These are phyloP conservation scores for Dothideomycetes sp. DNA, from an alignment of 2,329 filamentous ascomycete species.

Conservation along the genomic window DNA sequence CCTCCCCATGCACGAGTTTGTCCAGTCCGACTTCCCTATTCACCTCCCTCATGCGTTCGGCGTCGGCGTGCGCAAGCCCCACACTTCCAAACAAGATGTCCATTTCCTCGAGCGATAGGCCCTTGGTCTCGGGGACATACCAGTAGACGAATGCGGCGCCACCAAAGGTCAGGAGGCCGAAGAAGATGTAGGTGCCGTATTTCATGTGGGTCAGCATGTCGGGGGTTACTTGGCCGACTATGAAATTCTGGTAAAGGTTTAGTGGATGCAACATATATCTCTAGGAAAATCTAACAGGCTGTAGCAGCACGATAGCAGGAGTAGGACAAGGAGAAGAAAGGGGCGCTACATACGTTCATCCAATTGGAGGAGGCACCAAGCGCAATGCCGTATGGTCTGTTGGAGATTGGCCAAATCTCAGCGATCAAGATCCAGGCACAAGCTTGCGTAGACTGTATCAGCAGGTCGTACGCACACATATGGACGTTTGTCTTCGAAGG, in stretches of 20 bases:
- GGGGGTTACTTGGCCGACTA: conserved; percentile 36
- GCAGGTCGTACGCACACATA: too few relatives aligned
- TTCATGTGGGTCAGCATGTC: conserved; percentile 53
- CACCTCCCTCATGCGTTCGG: conserved; percentile 1
- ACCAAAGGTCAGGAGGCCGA: conserved; percentile 52
- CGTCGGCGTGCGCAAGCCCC: too few relatives aligned
- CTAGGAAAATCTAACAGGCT: too few relatives aligned
- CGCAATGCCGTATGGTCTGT: conserved; percentile 59
- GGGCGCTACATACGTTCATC: conserved; percentile 24
- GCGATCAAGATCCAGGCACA: conserved; percentile 51
- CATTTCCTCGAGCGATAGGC: conserved; percentile 44
- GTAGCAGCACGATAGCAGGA: too few relatives aligned
- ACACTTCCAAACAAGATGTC: conserved; percentile 32
- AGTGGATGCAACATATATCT: too few relatives aligned
- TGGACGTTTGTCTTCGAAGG: too few relatives aligned
- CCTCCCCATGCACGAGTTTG: background rate
- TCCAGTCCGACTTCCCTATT: conserved; percentile 4
- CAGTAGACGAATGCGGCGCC: conserved; percentile 46
- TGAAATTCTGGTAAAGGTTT: conserved; percentile 10
- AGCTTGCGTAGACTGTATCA: too few relatives aligned
- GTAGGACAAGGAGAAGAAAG: too few relatives aligned
- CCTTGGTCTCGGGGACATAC: conserved; percentile 44
- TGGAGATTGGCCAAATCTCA: conserved; percentile 63
- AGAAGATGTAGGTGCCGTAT: conserved; percentile 64
- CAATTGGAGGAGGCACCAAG: conserved; percentile 45